Base-by-base conservation (phyloP, 2,329 filamentous ascomycete species). In the Penicillium sp. region DNA sequence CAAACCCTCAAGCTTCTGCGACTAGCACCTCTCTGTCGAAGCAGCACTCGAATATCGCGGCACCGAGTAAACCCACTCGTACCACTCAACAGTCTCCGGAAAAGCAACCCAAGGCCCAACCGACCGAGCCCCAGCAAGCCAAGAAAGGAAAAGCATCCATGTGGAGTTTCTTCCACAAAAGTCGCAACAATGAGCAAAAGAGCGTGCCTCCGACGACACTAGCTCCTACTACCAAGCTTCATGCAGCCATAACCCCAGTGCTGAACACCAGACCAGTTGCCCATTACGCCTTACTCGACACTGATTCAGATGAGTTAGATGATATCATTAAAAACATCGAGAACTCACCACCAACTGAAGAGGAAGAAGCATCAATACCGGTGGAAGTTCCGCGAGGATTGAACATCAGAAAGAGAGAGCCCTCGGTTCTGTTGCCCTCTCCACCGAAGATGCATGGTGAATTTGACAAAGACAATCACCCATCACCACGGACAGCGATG, bases 151-250 rank as follows among this genome's bases (percentile, higher is more conserved):
- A 58, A 29, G 11, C 34, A 5, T 65, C 63, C n/a, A 54, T 61
- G 22, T 86, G 82, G 83, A 86, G 84, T 60, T 83, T 86, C 59
- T 85, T 86, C 55, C 82, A 85, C 49, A 76, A 71, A 66, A 73
- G 66, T 40, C 67, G 68, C 43, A 59, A 57, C 55, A 66, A 58
- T 36, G 62, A 54, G 48, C 58, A 57, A 54, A 71, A 66, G 31
- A 63, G 67, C 5, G 53, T 66, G 18, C 64, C 66, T 14, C 58
- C 63, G 8, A 36, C 50, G 4, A 56, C 45, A 8, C 29, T 42
- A 38, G 52, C 55, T 2, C 54, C 65, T 29, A 55, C 66, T 3
- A 58, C 67, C 32, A 70, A 77, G 49, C 68, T 79, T 36, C 65
- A 75, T 49, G 75, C 75, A 40, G 69, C 74, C 22, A 68, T 80